Evolutionary conservation across 257 asterid genomes (phyloP).

Genomic region (Linaria vulgaris): DNA sequence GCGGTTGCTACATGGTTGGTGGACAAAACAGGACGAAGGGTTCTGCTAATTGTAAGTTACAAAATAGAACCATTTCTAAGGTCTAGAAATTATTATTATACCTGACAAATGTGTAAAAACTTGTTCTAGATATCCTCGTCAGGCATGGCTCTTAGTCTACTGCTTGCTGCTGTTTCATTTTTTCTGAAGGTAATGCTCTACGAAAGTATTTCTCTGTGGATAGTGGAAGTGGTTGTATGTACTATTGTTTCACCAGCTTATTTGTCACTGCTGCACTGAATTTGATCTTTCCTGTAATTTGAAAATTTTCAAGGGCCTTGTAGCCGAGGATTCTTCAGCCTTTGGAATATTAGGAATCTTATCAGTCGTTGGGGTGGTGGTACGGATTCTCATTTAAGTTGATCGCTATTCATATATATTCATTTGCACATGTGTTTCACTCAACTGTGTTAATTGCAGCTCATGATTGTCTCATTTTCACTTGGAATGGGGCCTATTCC

Average conservation of each 20-base stretch:
- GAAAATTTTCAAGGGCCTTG: conserved; percentile 45
- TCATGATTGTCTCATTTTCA: conserved; percentile 49
- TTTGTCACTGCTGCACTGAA: neutral
- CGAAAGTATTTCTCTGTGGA: neutral
- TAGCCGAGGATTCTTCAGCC: conserved; percentile 45
- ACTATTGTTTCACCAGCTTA: neutral
- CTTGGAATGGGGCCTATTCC: conserved; percentile 86
- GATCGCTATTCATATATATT: neutral
- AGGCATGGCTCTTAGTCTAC: conserved; percentile 85
- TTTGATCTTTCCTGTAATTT: conserved; percentile 23
- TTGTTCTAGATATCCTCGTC: conserved; percentile 67
- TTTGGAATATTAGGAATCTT: conserved; percentile 58
- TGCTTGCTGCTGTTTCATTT: conserved; percentile 67
- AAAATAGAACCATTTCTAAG: neutral
- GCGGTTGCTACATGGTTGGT: conserved; percentile 81
- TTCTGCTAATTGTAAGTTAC: conserved; percentile 69
- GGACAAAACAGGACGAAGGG: conserved; percentile 90
- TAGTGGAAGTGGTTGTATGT: neutral
- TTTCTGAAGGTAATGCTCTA: conserved; percentile 60
- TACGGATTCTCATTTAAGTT: conserved; percentile 27
- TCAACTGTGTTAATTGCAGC: conserved; percentile 27
- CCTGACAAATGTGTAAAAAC: conserved; percentile 14
- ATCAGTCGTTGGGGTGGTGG: conserved; percentile 68
- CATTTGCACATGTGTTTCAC: conserved; percentile 9
- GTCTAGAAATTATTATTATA: conserved; percentile 7